These are phyloP conservation scores for Gentiana dahurica DNA, from an alignment of 257 asterid genomes.

Conservation along the genomic window DNA sequence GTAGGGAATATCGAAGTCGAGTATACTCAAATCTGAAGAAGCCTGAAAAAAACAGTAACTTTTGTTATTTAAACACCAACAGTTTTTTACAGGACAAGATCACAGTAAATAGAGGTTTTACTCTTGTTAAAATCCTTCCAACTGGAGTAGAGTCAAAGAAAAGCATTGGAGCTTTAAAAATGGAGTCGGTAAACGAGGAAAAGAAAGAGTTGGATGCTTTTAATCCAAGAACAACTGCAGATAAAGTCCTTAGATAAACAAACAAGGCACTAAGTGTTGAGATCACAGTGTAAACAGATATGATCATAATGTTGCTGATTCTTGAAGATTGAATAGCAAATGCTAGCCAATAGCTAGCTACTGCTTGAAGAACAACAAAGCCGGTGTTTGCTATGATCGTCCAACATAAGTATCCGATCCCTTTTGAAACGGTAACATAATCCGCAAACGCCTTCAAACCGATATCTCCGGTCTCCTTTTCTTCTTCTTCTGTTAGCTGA, in stretches of 20 bases:
- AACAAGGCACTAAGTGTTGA: slow-evolving; percentile 41
- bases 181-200: slow-evolving; percentile 41
- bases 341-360: slow-evolving; percentile 77
- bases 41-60: slow-evolving; percentile 29
- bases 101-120: slow-evolving; percentile 16
- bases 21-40: slow-evolving; percentile 60
- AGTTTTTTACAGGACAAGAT: background rate
- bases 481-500: slow-evolving; percentile 69
- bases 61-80: background rate
- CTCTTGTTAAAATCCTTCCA: slow-evolving; percentile 72
- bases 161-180: slow-evolving; percentile 70
- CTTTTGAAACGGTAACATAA: slow-evolving; percentile 42
- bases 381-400: slow-evolving; percentile 23
- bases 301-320: slow-evolving; percentile 20
- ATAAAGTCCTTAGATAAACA: slow-evolving; percentile 37
- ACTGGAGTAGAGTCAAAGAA: slow-evolving; percentile 83
- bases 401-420: slow-evolving; percentile 14
- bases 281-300: slow-evolving; percentile 39
- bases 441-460: slow-evolving; percentile 43
- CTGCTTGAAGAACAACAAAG: slow-evolving; percentile 54
- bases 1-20: slow-evolving; percentile 62
- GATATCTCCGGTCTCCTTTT: slow-evolving; percentile 42
- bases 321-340: slow-evolving; percentile 34
- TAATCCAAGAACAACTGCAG: slow-evolving; percentile 49
- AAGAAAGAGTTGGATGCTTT: slow-evolving; percentile 56